Percentiles rank a stretch among this genome's conserved stretches.
phyloP scores from a whole-genome alignment of 768 basidiomycete species.

The Thelephora aurantiotincta region DNA sequence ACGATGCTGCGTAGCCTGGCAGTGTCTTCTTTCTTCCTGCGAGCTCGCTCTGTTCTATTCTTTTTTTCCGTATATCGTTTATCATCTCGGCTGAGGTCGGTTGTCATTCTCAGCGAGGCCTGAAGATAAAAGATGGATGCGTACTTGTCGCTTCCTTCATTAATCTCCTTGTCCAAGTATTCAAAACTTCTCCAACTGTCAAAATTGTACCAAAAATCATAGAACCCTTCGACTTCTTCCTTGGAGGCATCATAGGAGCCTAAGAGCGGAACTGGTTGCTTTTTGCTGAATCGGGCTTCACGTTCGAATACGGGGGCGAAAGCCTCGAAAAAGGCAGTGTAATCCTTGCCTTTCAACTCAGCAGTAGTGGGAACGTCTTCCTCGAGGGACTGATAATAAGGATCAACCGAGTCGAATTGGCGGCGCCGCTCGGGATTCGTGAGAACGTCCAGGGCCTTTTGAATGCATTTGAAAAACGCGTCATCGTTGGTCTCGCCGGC shows the following conservation, averaged over 20 bases:
- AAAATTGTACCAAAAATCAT: slow-evolving; percentile 99
- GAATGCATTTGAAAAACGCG: slow-evolving; percentile 98
- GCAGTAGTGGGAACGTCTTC: slow-evolving; percentile 59
- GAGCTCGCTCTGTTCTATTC: slow-evolving; percentile 93
- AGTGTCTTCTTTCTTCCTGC: slow-evolving; percentile 95
- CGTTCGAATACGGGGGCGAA: slow-evolving; percentile 79
- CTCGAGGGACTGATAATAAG: slow-evolving; percentile 54
- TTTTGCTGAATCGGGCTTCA: slow-evolving; percentile 85
- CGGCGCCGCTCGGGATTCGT: slow-evolving; percentile 75
- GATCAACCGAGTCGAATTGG: slow-evolving; percentile 96
- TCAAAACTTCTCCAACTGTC: slow-evolving; percentile 98
- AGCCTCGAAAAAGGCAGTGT: slow-evolving; percentile 42
- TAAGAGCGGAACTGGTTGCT: slow-evolving; percentile 70
- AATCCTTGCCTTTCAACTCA: slow-evolving; percentile 38
- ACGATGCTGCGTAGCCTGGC: slow-evolving; percentile 79
- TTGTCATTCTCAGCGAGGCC: neutral
- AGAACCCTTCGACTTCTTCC: slow-evolving; percentile 80
- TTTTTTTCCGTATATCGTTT: slow-evolving; percentile 99
- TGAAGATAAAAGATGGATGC: slow-evolving; percentile 14
- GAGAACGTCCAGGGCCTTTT: slow-evolving; percentile 94
- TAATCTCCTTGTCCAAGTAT: slow-evolving; percentile 95
- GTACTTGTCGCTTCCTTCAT: slow-evolving; percentile 91
- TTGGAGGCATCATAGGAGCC: slow-evolving; percentile 62
- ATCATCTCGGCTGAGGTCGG: slow-evolving; percentile 68
- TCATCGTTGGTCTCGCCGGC: slow-evolving; percentile 88